Percentiles rank a stretch among this genome's conserved stretches.
Conservation (phyloP, 1,284 basidiomycete genomes). For the Ganoderma lingzhi region DNA sequence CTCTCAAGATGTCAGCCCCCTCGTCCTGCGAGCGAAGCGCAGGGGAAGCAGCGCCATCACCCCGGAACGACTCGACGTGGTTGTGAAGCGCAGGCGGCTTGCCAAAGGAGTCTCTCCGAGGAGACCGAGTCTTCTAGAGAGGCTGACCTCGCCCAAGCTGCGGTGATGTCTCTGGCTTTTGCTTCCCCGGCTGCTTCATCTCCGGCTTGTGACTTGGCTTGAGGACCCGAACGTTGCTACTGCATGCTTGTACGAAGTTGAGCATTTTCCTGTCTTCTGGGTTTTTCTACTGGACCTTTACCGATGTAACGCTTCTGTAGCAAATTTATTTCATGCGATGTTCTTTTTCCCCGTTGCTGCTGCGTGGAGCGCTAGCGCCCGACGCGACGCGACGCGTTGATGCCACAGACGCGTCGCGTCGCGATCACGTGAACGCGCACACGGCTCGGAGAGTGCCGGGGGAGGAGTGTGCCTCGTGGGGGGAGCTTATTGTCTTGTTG, state of each 20-base stretch:
- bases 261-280: background rate
- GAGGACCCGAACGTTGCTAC: background rate
- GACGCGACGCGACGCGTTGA: background rate
- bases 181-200: background rate
- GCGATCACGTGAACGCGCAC: constrained; percentile 29
- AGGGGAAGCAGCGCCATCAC: constrained; percentile 21
- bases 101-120: background rate
- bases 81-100: constrained; percentile 7
- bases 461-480: background rate
- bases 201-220: background rate
- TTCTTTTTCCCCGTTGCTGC: background rate
- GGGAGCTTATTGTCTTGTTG: constrained; percentile 4
- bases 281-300: background rate
- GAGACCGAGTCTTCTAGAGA: constrained; percentile 3
- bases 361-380: background rate
- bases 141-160: background rate
- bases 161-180: background rate
- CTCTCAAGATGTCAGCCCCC: constrained; percentile 28
- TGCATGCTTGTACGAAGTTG: background rate
- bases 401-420: constrained; percentile 10
- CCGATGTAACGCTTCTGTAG: background rate
- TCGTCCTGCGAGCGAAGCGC: constrained; percentile 35
- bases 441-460: background rate
- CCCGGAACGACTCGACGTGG: constrained; percentile 6
- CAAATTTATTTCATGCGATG: background rate